Percentiles rank a stretch among this genome's conserved stretches.
phyloP scores from a whole-genome alignment of 2,329 filamentous ascomycete genomes.

The Grosmannia serpens region DNA sequence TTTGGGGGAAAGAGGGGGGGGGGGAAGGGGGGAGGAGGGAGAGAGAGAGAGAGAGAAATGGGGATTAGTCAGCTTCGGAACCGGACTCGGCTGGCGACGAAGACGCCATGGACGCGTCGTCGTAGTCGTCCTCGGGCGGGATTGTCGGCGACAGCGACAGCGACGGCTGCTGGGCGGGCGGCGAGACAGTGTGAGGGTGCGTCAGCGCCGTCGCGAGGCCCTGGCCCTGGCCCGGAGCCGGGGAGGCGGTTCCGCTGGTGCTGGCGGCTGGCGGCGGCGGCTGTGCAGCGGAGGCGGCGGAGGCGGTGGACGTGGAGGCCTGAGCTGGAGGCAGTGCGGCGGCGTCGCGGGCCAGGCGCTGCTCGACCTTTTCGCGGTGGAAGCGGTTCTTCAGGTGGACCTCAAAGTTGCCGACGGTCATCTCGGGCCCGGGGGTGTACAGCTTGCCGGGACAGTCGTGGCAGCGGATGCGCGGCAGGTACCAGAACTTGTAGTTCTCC shows the following conservation, averaged over 20 bases:
- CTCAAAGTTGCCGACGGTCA: conserved; percentile 82
- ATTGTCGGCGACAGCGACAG: background rate
- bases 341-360: conserved; percentile 24
- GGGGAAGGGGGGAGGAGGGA: too few relatives aligned
- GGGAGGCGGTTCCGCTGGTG: too few relatives aligned
- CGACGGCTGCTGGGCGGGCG: background rate
- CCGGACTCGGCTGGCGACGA: background rate
- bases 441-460: conserved; percentile 87
- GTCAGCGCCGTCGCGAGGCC: too few relatives aligned
- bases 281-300: background rate
- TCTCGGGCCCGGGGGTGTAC: conserved; percentile 81
- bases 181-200: too few relatives aligned
- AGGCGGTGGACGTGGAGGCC: background rate
- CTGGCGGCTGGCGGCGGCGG: background rate
- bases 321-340: background rate
- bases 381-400: conserved; percentile 77
- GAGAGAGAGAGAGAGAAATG: too few relatives aligned
- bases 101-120: background rate
- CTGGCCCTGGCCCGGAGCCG: too few relatives aligned
- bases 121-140: background rate
- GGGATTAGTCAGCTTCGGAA: background rate
- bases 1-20: too few relatives aligned
- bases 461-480: conserved; percentile 80
- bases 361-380: conserved; percentile 63
- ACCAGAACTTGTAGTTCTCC: conserved; percentile 61